Base-by-base conservation (phyloP, 805 yeast species). In the Yamadazyma sp. region DNA sequence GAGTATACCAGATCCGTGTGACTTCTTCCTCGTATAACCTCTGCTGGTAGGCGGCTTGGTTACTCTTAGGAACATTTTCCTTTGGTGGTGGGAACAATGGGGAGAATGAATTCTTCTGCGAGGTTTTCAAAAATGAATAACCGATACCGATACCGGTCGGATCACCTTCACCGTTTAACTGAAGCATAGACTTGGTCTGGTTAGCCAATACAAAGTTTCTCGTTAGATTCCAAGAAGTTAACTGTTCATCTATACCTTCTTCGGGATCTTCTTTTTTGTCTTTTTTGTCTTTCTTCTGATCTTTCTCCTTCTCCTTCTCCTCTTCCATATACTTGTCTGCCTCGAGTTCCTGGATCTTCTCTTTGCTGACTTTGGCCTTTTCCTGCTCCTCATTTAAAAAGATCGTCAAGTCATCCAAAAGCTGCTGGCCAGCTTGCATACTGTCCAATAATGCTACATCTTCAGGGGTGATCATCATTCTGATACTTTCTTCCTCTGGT, bases 111-210 rank as follows among this genome's bases (percentile, higher is more conserved):
- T 95, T 96, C 60, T 91, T 93, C 87, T 91, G 95, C 0, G 97
- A 87, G 0, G 96, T 85, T 47, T 90, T 76, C 50, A 90, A 70
- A 48, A 91, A 84, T 7, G 96, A 87, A 48, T 85, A 85, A 0
- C 91, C 95, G 47, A 87, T 84, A 2, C 95, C 93, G 46, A 85
- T 78, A 16, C 95, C 95, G 0, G 95, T 80, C 1, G 96, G 95
- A 58, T 93, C 98, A 33, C 98, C 98, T 37, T 82, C 90, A 10
- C 96, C 96, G 55, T 87, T 87, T 17, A 93, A 76, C 54, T 89
- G 96, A 28, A 93, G 71, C 97, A 93, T 93, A 0, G 97, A 95
- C 53, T 95, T 90, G 38, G 96, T 95, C 56, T 90, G 98, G 16
- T 95, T 89, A 2, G 98, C 93, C 57, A 81, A 86, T 38, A 90